Percentiles rank a stretch among this genome's conserved stretches.
phyloP scores from a whole-genome alignment of 306 rosid genomes.

The Quercus variabilis region DNA sequence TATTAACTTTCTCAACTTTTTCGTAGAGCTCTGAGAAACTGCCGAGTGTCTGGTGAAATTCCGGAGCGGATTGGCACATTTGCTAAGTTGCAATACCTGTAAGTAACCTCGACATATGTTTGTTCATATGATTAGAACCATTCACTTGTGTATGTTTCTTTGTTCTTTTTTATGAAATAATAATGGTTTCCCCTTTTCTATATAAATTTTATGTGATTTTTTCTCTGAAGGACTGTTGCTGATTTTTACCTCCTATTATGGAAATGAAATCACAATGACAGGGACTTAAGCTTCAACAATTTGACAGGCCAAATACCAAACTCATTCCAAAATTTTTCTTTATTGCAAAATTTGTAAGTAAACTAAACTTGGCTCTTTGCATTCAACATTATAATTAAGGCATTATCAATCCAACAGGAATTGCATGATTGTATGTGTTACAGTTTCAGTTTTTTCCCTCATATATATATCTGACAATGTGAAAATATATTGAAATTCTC shows the following conservation, averaged over 20 bases:
- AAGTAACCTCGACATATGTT: background rate
- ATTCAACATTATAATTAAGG: background rate
- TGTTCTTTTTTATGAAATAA: background rate
- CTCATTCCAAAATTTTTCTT: constrained; percentile 26
- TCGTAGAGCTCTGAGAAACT: constrained; percentile 29
- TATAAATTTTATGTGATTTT: background rate
- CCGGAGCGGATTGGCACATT: constrained; percentile 25
- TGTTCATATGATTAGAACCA: background rate
- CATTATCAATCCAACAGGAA: background rate
- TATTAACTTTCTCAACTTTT: background rate
- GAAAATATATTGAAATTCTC: background rate
- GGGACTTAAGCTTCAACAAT: constrained; percentile 41
- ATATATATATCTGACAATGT: background rate
- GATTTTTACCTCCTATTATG: background rate
- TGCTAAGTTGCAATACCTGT: constrained; percentile 25
- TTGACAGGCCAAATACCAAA: constrained; percentile 28
- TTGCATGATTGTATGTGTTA: background rate
- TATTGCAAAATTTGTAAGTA: constrained; percentile 33
- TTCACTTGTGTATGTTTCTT: background rate
- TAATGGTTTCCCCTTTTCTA: background rate
- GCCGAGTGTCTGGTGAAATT: constrained; percentile 22
- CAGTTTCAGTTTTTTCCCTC: background rate
- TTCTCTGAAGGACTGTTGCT: background rate
- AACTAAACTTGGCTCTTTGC: background rate
- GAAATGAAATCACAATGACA: background rate